Base-by-base conservation (phyloP, 805 yeast species). In the Zygoascus biomembranicola region DNA sequence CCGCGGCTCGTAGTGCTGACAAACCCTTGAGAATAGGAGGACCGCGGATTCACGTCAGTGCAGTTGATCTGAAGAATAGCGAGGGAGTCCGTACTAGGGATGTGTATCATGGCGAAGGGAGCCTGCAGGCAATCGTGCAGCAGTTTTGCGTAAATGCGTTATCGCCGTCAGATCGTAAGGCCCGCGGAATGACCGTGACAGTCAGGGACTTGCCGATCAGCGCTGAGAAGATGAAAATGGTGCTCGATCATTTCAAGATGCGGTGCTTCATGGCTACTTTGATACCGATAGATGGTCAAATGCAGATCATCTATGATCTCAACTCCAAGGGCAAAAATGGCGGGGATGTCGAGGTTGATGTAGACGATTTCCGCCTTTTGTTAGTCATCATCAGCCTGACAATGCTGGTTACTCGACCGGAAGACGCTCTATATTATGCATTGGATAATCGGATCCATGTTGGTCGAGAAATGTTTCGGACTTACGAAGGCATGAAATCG, bases 281-380 rank as follows among this genome's bases (percentile, higher is more conserved):
- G 2, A 35, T 35, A n/a, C 39, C 39, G 16, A 4, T 5, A 95
- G 94, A 2, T 86, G 90, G 85, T 84, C 87, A 16, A 77, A 74
- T 49, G 76, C 80, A 1, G 61, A n/a, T 35, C 39, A 35, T 35
- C 4, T 35, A 35, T 35, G 39, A 35, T 13, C 8, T 35, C 8
- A 35, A 35, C 8, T 23, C 28, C 28, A 11, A 35, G 13, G 39
- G 39, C 39, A 35, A 35, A 35, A 35, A 11, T 35, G 39, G 16
- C 16, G 39, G 39, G 4, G 13, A 35, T 35, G 39, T 35, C 16
- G 39, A 35, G 16, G 39, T 35, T 35, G 39, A 35, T 4, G 39
- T 35, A 4, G 39, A 35, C 16, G 39, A 35, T 8, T 35, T 35
- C 16, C 39, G 39, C 2, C 39, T 35, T 35, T 8, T 35, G 39